These are phyloP conservation scores for Cordyceps militaris DNA, from an alignment of 2,329 filamentous ascomycete genomes.

Conservation along the genomic window DNA sequence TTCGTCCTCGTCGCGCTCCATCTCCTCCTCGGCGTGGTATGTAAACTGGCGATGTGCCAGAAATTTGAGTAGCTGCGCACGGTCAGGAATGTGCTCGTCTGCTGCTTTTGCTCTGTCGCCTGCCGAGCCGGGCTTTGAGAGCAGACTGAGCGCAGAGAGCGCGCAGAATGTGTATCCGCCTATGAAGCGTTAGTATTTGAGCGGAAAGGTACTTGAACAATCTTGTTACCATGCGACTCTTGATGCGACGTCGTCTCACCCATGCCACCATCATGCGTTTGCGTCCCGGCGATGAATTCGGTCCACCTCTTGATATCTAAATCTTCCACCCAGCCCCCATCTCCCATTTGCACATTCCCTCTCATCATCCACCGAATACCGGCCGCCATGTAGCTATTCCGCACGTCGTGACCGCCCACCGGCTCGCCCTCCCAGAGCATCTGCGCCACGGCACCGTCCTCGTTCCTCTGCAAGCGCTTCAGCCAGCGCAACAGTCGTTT, in stretches of 20 bases:
- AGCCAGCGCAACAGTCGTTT: constrained; percentile 67
- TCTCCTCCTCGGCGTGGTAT: constrained; percentile 43
- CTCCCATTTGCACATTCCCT: constrained; percentile 46
- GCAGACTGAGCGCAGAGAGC: constrained; percentile 66
- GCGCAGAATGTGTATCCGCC: constrained; percentile 90
- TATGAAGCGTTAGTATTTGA: constrained; percentile 26
- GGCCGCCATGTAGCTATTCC: constrained; percentile 81
- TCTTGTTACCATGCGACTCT: constrained; percentile 66
- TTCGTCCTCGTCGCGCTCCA: constrained; percentile 37
- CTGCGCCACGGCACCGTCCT: constrained; percentile 89
- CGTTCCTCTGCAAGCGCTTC: constrained; percentile 59
- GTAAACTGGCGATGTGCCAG: constrained; percentile 58
- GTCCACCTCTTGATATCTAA: constrained; percentile 67
- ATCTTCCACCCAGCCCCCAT: constrained; percentile 55
- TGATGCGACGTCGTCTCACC: constrained; percentile 64
- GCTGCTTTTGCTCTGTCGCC: constrained; percentile 15
- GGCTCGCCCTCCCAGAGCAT: constrained; percentile 53
- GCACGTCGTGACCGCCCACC: constrained; percentile 75
- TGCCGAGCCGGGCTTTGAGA: constrained; percentile 49
- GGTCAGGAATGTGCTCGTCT: constrained; percentile 27
- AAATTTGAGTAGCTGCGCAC: constrained; percentile 39
- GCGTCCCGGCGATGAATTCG: constrained; percentile 60
- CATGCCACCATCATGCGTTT: constrained; percentile 82
- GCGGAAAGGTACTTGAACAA: no score
- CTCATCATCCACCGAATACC: constrained; percentile 76